A percentile compares a stretch with the other conserved stretches of the same genome.
Conservation (phyloP, 1,284 basidiomycete genomes). For the Trichosporon coremiiforme region DNA sequence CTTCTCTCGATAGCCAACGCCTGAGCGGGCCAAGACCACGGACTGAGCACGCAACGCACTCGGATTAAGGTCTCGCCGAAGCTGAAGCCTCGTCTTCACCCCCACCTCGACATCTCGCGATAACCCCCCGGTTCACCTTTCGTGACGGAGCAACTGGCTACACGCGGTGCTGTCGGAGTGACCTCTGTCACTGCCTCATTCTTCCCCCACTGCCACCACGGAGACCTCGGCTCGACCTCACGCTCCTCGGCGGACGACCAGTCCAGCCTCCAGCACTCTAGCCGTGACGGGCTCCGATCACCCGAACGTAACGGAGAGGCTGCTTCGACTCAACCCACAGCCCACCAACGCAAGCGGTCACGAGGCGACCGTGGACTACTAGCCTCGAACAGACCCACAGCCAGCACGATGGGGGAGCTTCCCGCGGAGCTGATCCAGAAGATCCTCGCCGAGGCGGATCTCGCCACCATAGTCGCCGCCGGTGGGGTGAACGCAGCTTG, state of each 20-base stretch:
- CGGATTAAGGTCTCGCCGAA: conserved; percentile 6
- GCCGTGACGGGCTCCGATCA: not conserved
- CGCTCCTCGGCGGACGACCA: not conserved
- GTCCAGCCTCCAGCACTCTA: not conserved
- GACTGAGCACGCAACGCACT: not conserved
- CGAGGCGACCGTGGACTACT: not conserved
- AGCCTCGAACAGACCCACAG: not conserved
- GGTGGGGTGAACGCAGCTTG: not conserved
- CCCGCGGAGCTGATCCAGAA: conserved; percentile 3
- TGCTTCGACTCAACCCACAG: not conserved
- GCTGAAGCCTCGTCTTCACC: not conserved
- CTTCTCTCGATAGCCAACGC: not conserved
- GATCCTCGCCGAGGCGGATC: not conserved
- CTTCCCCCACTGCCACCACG: not conserved
- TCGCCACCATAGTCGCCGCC: not conserved
- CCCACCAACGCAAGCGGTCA: not conserved
- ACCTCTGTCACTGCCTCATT: not conserved
- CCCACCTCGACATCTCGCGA: not conserved
- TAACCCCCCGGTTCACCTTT: not conserved
- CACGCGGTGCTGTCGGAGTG: not conserved
- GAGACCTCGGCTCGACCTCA: not conserved
- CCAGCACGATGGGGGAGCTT: conserved; percentile 3
- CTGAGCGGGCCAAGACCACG: not conserved
- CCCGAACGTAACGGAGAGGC: not conserved
- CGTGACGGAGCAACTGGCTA: not conserved